A percentile compares a stretch with the other conserved stretches of the same genome.
These are phyloP conservation scores for Mucor indicus DNA, from an alignment of 371 early-diverging fungal genomes.

Conservation along the genomic window DNA sequence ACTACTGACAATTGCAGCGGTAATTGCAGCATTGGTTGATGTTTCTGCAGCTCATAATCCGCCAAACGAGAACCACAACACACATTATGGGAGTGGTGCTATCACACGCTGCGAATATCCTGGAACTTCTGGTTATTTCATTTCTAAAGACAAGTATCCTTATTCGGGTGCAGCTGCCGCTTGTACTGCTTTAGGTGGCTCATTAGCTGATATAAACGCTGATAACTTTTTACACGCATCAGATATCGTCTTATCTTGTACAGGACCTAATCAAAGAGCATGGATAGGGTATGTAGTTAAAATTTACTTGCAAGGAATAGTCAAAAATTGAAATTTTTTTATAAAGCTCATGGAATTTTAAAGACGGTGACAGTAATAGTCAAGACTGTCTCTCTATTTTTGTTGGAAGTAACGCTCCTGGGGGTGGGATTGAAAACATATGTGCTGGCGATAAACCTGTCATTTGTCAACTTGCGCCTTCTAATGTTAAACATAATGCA, in stretches of 20 bases:
- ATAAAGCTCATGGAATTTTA: slow-evolving; percentile 5
- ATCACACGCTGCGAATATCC: slow-evolving; percentile 1
- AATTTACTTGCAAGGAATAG: background rate
- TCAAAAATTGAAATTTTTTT: slow-evolving; percentile 1
- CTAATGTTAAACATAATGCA: background rate
- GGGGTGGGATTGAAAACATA: background rate
- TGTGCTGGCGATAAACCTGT: slow-evolving; percentile 7
- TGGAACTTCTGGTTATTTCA: slow-evolving; percentile 3
- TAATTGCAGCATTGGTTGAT: background rate
- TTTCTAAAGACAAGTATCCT: background rate
- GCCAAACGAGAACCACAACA: background rate
- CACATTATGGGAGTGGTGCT: background rate
- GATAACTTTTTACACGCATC: slow-evolving; percentile 3
- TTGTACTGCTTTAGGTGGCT: slow-evolving; percentile 4
- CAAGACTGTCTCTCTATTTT: slow-evolving; percentile 5
- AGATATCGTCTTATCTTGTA: background rate
- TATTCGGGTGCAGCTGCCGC: background rate
- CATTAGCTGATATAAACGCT: background rate
- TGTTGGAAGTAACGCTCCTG: background rate
- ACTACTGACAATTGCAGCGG: too few species aligned
- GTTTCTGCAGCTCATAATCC: background rate
- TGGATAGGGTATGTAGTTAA: slow-evolving; percentile 14
- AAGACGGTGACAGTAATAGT: background rate
- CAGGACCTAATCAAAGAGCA: background rate
- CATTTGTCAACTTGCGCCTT: slow-evolving; percentile 5